Evolutionary conservation across 495 filamentous ascomycete species (phyloP).

Genomic region (Extremus antarcticus): DNA sequence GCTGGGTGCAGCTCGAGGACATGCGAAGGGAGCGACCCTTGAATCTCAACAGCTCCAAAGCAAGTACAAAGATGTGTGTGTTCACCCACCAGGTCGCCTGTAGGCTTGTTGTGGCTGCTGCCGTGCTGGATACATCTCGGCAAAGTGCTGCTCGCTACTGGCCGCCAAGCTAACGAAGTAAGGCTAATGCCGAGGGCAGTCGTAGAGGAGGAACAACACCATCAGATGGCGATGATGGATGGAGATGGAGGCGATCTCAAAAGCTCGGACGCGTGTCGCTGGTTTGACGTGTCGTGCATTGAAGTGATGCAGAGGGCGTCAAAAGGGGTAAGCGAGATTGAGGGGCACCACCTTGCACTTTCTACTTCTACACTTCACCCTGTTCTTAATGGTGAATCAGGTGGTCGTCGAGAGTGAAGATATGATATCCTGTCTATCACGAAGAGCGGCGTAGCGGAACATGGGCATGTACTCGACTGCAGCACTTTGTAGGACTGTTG

Average conservation of each 20-base stretch:
- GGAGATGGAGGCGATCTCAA: not conserved
- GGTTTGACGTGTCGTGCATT: conserved; percentile 4
- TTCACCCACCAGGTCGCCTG: not conserved
- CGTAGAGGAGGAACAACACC: not conserved
- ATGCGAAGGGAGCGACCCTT: no score
- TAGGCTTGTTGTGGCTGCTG: not conserved
- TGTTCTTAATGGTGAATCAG: not conserved
- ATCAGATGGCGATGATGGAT: not conserved
- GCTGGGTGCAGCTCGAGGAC: not conserved
- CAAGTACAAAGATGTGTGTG: not conserved
- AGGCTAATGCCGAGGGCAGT: not conserved
- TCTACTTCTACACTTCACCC: no score
- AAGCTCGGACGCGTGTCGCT: not conserved
- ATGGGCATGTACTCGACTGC: no score
- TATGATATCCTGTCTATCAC: no score
- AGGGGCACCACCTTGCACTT: not conserved
- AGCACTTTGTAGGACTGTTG: no score
- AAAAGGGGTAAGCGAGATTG: conserved; percentile 1
- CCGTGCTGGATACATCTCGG: not conserved
- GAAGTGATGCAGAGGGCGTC: not conserved
- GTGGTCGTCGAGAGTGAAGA: no score
- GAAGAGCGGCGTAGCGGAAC: no score
- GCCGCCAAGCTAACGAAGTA: not conserved
- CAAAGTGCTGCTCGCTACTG: not conserved
- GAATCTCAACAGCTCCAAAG: no score